Evolutionary conservation across 2,329 filamentous ascomycete species (phyloP).

Genomic region (Neocucurbitaria cava): DNA sequence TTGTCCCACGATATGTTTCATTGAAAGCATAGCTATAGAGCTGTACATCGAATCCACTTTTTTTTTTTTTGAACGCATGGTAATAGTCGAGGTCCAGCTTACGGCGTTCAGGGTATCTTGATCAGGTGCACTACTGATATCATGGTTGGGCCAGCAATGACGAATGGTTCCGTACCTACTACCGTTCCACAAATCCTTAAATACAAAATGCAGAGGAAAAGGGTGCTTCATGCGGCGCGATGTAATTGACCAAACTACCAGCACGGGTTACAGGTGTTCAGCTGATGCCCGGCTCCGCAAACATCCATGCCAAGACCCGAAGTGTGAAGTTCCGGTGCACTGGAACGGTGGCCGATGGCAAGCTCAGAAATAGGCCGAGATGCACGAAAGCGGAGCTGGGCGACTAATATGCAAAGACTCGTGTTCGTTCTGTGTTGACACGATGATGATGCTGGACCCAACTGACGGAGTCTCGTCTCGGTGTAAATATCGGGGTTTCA

Average conservation of each 20-base stretch:
- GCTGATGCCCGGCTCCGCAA: constrained; percentile 16
- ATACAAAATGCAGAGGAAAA: neutral
- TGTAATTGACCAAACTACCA: neutral
- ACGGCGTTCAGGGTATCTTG: no score
- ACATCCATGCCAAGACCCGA: constrained; percentile 8
- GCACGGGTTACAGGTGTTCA: constrained; percentile 13
- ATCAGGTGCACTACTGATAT: neutral
- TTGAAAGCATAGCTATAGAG: no score
- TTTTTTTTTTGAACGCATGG: no score
- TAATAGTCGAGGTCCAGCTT: no score
- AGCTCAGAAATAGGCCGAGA: constrained; percentile 10
- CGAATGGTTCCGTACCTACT: neutral
- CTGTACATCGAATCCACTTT: no score
- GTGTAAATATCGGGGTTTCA: constrained; percentile 21
- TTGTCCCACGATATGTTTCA: no score
- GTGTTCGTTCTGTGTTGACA: neutral
- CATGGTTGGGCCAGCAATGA: neutral
- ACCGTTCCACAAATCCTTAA: neutral
- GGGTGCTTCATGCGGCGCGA: neutral
- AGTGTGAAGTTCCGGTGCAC: constrained; percentile 5
- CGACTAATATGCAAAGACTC: neutral
- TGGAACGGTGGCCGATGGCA: constrained; percentile 16
- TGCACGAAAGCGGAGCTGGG: constrained; percentile 15
- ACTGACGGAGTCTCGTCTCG: constrained; percentile 2
- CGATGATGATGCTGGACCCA: neutral